phyloP scores from a whole-genome alignment of 1,284 basidiomycete species.

The Cutaneotrichosporon spelunceum region DNA sequence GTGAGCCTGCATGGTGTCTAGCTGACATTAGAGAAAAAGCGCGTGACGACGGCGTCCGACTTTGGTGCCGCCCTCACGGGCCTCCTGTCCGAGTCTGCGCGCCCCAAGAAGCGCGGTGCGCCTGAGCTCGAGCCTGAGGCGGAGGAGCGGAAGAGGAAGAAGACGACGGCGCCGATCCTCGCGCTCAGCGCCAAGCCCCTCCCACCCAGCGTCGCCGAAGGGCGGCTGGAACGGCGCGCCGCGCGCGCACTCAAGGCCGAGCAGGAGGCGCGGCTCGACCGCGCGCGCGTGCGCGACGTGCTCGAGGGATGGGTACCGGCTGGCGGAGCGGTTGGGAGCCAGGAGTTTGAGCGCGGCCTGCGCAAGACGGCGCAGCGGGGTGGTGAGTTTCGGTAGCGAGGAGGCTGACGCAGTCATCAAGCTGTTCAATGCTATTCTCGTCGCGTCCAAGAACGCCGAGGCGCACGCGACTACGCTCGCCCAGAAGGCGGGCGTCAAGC shows the following conservation, averaged over 20 bases:
- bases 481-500: conserved; percentile 41
- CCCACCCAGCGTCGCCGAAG: conserved; percentile 39
- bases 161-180: conserved; percentile 36
- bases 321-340: conserved; percentile 35
- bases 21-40: conserved; percentile 43
- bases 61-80: conserved; percentile 49
- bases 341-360: conserved; percentile 52
- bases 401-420: conserved; percentile 46
- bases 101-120: conserved; percentile 25
- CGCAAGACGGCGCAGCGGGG: conserved; percentile 52
- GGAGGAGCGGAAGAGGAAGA: conserved; percentile 11
- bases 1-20: neutral
- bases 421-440: conserved; percentile 53
- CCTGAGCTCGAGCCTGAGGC: conserved; percentile 10
- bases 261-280: conserved; percentile 46
- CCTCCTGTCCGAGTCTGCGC: conserved; percentile 40
- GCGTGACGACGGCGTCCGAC: conserved; percentile 42
- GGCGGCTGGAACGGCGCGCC: conserved; percentile 34
- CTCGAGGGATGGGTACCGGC: conserved; percentile 47
- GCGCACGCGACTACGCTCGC: conserved; percentile 27
- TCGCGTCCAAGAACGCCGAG: conserved; percentile 46
- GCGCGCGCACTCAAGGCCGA: conserved; percentile 38
- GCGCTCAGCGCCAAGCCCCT: conserved; percentile 38
- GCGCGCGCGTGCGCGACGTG: conserved; percentile 45
- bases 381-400: conserved; percentile 40